Percentiles rank a stretch among this genome's conserved stretches.
Conservation (phyloP, 768 basidiomycete genomes). For the Suillus alpinus region DNA sequence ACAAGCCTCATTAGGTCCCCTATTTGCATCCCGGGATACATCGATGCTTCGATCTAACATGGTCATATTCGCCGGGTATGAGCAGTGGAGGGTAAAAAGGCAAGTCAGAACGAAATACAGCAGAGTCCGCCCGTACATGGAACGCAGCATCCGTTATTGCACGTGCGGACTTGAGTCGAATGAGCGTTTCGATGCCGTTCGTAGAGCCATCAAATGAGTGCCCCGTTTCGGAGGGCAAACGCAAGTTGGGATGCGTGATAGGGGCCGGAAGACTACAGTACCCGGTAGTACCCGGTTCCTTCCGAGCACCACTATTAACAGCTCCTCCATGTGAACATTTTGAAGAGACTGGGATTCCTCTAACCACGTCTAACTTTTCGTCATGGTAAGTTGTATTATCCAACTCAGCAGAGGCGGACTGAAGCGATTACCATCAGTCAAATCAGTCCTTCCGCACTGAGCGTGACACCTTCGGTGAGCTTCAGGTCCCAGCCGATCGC, state of each 20-base stretch:
- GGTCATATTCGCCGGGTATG: not conserved
- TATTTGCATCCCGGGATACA: not conserved
- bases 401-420: no score
- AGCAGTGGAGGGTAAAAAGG: not conserved
- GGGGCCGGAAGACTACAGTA: not conserved
- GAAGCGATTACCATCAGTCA: constrained; percentile 25
- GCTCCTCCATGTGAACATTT: no score
- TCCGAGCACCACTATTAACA: not conserved
- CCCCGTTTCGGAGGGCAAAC: not conserved
- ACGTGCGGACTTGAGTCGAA: not conserved
- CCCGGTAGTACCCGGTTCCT: not conserved
- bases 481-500: constrained; percentile 81
- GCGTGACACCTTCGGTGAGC: constrained; percentile 93
- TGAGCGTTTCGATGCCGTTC: not conserved
- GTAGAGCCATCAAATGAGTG: not conserved
- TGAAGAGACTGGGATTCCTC: not conserved
- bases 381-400: constrained; percentile 32
- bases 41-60: not conserved
- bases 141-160: not conserved
- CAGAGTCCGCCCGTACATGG: not conserved
- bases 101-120: not conserved
- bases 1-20: not conserved
- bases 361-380: not conserved
- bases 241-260: not conserved
- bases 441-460: constrained; percentile 69